A percentile compares a stretch with the other conserved stretches of the same genome.
phyloP scores from a whole-genome alignment of 805 yeast species.

The Alloascoidea africana region DNA sequence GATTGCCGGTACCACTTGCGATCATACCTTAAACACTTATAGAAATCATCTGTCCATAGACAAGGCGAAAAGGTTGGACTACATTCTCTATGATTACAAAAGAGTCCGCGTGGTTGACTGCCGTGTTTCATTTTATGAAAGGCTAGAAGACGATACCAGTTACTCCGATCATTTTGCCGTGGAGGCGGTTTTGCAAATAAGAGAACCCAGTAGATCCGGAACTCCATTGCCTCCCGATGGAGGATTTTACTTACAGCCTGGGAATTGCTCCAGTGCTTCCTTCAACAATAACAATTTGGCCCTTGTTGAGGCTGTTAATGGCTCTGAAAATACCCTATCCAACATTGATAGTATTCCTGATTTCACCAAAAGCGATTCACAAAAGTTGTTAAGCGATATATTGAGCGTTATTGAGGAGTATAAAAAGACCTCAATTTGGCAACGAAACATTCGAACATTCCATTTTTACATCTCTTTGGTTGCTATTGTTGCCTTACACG shows the following conservation, averaged over 20 bases:
- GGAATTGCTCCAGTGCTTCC: too few relatives aligned
- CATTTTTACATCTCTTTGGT: slow-evolving; percentile 49
- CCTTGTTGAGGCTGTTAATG: not conserved
- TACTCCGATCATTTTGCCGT: slow-evolving; percentile 87
- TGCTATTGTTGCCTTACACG: slow-evolving; percentile 33
- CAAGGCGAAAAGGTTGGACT: slow-evolving; percentile 84
- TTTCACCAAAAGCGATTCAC: not conserved
- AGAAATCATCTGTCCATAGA: slow-evolving; percentile 32
- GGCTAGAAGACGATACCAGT: slow-evolving; percentile 52
- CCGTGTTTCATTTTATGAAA: slow-evolving; percentile 59
- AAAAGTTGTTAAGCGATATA: slow-evolving; percentile 33
- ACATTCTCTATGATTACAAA: slow-evolving; percentile 58
- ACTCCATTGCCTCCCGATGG: slow-evolving; percentile 1
- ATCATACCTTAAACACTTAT: slow-evolving; percentile 81
- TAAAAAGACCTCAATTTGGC: slow-evolving; percentile 37
- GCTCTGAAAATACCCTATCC: not conserved
- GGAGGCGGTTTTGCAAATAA: slow-evolving; percentile 10
- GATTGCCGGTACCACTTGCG: slow-evolving; percentile 80
- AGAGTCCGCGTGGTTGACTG: slow-evolving; percentile 43
- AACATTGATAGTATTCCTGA: too few relatives aligned
- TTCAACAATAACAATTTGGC: not conserved
- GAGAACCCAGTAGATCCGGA: not conserved
- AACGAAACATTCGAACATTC: slow-evolving; percentile 43
- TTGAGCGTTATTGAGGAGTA: slow-evolving; percentile 30
- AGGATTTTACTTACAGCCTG: too few relatives aligned